phyloP scores from a whole-genome alignment of 116 monocot genomes.

The Posidonia oceanica region DNA sequence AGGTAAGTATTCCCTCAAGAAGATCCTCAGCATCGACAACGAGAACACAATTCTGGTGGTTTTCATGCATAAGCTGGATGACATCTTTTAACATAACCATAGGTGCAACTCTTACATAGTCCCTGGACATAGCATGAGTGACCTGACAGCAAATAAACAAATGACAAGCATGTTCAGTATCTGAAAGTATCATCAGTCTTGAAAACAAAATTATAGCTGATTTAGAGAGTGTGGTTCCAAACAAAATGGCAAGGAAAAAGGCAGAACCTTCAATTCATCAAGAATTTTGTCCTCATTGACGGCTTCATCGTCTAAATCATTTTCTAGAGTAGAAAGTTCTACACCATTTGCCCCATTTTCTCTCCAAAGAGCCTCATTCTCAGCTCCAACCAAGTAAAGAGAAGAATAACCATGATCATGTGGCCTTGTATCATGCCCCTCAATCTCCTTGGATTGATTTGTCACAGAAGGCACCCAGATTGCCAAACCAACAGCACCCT shows the following conservation, averaged over 20 bases:
- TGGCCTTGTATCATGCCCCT: slow-evolving; percentile 19
- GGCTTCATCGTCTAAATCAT: slow-evolving; percentile 17
- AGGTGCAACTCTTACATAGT: slow-evolving; percentile 52
- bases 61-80: slow-evolving; percentile 62
- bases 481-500: slow-evolving; percentile 99
- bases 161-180: not conserved
- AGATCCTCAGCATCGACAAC: slow-evolving; percentile 75
- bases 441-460: slow-evolving; percentile 57
- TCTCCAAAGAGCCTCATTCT: slow-evolving; percentile 35
- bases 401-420: slow-evolving; percentile 57
- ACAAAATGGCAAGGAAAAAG: not conserved
- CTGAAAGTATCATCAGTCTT: not conserved
- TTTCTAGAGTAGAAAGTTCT: slow-evolving; percentile 45
- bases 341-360: slow-evolving; percentile 26
- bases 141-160: slow-evolving; percentile 43
- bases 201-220: not conserved
- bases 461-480: slow-evolving; percentile 99
- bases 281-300: slow-evolving; percentile 54
- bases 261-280: slow-evolving; percentile 80
- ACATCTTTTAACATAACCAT: slow-evolving; percentile 38
- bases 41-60: slow-evolving; percentile 62
- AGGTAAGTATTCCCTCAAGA: slow-evolving; percentile 86
- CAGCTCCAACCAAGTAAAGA: slow-evolving; percentile 38
- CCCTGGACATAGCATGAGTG: slow-evolving; percentile 71
- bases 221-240: no score